Evolutionary conservation across 2,329 filamentous ascomycete genomes (phyloP), one percentile per base, ranked within the genome.

Genomic region (Phialocephala subalpina): DNA sequence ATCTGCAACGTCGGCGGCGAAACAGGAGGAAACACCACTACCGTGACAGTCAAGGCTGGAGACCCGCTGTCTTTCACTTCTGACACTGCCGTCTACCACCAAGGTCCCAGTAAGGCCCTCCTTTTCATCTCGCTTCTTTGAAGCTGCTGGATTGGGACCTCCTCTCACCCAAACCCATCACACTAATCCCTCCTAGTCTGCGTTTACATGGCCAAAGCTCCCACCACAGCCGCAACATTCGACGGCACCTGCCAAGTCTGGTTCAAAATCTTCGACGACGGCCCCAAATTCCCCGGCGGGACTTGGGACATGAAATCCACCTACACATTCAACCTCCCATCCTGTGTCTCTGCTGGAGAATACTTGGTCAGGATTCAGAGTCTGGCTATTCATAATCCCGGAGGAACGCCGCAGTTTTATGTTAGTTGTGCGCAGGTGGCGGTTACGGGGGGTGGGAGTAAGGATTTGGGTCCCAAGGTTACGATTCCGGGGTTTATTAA

Each of bases 51-150:
- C 16, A 74, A 74, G 33, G 73, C 72, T 36, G 81, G 80, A 25
- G 77, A 80, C 70, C 80, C 80, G 3, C 77, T 83, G 69, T 73
- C 76, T 2, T 83, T 84, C 65, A 80, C 80, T 64, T 79, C 82
- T 5, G 83, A 83, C 45, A 79, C 68, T 14, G 66, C 69, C 11
- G 72, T 76, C 18, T 75, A 75, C 56, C 77, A 79, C 57, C 69
- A 77, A 22, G 77, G 77, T 2, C 73, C 76, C 9, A 45, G n/a
- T n/a, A n/a, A n/a, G n/a, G n/a, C n/a, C n/a, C n/a, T n/a, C n/a
- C n/a, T n/a, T n/a, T n/a, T n/a, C n/a, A n/a, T n/a, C n/a, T n/a
- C n/a, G n/a, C n/a, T n/a, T n/a, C n/a, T n/a, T n/a, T n/a, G n/a
- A n/a, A n/a, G n/a, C n/a, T n/a, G n/a, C n/a, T n/a, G n/a, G n/a